phyloP scores from a whole-genome alignment of 164 flowering plant genomes.

The Chloranthus sessilifolius region DNA sequence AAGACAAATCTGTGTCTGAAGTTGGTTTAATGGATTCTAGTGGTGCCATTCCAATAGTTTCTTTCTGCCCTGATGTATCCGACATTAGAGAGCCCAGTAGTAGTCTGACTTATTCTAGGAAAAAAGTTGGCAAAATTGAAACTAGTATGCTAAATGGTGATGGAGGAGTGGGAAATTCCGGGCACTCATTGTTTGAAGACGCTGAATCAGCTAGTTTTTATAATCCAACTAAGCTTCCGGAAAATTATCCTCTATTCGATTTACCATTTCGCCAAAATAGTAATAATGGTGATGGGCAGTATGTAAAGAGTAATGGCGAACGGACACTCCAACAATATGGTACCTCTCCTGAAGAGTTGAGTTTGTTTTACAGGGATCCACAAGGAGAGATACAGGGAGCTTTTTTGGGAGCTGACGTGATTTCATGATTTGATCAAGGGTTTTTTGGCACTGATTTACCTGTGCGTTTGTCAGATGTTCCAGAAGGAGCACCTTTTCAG shows the following conservation, averaged over 20 bases:
- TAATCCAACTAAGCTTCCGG: conserved; percentile 25
- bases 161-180: background rate
- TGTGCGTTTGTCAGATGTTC: conserved; percentile 71
- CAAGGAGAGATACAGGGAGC: conserved; percentile 94
- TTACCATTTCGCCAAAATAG: conserved; percentile 24
- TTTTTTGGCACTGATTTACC: conserved; percentile 85
- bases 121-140: background rate
- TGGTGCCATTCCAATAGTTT: background rate
- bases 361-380: conserved; percentile 79
- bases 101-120: background rate
- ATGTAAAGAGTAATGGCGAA: conserved; percentile 14
- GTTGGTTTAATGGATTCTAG: background rate
- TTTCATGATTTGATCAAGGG: conserved; percentile 89
- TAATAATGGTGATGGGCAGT: conserved; percentile 17
- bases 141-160: background rate
- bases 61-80: no score
- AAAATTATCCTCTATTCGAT: conserved; percentile 36
- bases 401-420: conserved; percentile 74
- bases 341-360: conserved; percentile 57
- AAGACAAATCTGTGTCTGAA: background rate
- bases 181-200: conserved; percentile 14
- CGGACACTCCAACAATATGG: conserved; percentile 21
- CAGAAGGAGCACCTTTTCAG: conserved; percentile 63
- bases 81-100: no score
- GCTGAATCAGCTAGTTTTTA: conserved; percentile 21